Evolutionary conservation across 2,329 filamentous ascomycete species (phyloP), one percentile per base, ranked within the genome.

Genomic region (Xylariaceae sp.): DNA sequence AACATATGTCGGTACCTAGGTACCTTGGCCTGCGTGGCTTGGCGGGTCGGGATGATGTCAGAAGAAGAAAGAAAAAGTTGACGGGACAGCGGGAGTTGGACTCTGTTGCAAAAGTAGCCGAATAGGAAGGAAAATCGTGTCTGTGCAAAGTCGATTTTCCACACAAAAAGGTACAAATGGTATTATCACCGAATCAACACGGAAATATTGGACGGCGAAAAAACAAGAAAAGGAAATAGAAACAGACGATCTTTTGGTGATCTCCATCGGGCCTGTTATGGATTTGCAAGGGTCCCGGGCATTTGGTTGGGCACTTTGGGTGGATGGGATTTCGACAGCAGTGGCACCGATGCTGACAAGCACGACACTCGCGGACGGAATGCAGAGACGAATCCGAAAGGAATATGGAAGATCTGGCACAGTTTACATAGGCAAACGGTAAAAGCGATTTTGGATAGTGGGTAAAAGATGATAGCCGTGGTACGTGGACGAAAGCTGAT

Each of bases 41-140:
- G 52, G 58, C 58, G 61, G 64, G 63, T 64, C 48, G 40, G 44
- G 55, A 65, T 67, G 65, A 67, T 67, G 65, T 67, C 65, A 67
- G 61, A 64, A 26, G 9, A 26, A 26, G 23, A 9, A 26, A 26
- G 23, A 26, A 26, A 4, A 26, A 26, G 9, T 4, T 26, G n/a
- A n/a, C n/a, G n/a, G n/a, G n/a, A n/a, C n/a, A n/a, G n/a, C n/a
- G n/a, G n/a, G n/a, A n/a, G n/a, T n/a, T n/a, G n/a, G n/a, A n/a
- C n/a, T n/a, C n/a, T n/a, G n/a, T n/a, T n/a, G 18, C 9, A 50
- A 10, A 2, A 19, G 21, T 3, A 21, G 26, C 42, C 59, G 54
- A 60, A 60, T 48, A 41, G 49, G 55, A 51, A 50, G 44, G 48
- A 48, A 26, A 18, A 44, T 42, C 52, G 51, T 52, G 20, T 59